phyloP scores from a whole-genome alignment of 345 rosid genomes.

The Citrus australasica region DNA sequence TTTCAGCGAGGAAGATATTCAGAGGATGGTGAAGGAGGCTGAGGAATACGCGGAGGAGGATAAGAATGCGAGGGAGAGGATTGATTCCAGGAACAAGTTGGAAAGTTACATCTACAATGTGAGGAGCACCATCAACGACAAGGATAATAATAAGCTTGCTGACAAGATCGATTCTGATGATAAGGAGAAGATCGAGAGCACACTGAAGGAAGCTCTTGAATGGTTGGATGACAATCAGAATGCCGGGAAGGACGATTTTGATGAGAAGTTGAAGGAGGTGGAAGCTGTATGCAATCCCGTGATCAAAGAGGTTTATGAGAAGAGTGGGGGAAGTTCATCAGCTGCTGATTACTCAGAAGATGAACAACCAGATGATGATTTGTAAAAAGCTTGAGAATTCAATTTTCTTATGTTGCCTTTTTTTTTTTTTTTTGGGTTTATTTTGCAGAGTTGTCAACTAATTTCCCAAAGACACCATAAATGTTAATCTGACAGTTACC shows the following conservation, averaged over 20 bases:
- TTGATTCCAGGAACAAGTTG: constrained; percentile 52
- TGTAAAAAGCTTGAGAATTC: constrained; percentile 19
- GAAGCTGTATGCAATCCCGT: constrained; percentile 52
- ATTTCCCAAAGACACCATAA: no score
- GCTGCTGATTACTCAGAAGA: constrained; percentile 16
- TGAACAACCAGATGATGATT: constrained; percentile 42
- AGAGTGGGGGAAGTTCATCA: constrained; percentile 26
- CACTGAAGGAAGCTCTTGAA: constrained; percentile 43
- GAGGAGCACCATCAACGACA: constrained; percentile 40
- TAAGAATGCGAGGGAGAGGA: constrained; percentile 34
- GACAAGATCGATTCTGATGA: constrained; percentile 48
- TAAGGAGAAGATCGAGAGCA: constrained; percentile 42
- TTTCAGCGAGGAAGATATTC: constrained; percentile 52
- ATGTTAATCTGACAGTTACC: no score
- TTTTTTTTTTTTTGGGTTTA: no score
- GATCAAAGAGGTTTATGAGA: constrained; percentile 45
- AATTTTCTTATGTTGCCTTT: neutral
- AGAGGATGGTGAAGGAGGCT: constrained; percentile 54
- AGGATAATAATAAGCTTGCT: constrained; percentile 28
- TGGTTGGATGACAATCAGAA: constrained; percentile 55
- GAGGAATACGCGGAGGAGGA: constrained; percentile 56
- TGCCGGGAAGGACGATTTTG: constrained; percentile 52
- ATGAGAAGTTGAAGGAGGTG: constrained; percentile 51
- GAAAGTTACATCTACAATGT: constrained; percentile 39
- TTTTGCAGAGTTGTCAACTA: no score